Evolutionary conservation across 2,329 filamentous ascomycete genomes (phyloP), one percentile per base, ranked within the genome.

Genomic region (Myriosclerotinia curreyana): DNA sequence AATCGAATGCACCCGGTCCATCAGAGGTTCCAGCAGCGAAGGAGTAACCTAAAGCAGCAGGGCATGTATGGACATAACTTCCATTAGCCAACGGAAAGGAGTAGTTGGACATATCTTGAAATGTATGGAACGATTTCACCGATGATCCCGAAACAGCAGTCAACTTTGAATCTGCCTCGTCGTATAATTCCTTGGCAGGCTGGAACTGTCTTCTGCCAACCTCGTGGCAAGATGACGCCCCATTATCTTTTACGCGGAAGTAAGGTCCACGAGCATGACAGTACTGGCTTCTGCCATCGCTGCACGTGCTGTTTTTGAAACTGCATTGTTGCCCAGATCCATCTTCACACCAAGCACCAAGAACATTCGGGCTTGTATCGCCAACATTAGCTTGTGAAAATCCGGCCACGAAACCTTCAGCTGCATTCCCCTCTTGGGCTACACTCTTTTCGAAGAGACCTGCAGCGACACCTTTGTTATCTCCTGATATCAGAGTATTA

Each of bases 381-480:
- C 92, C 94, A 25, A 96, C 92, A 69, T 89, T 96, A 14, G 93
- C 86, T 75, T 97, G 94, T 0, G 91, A 95, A 75, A 97, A 98
- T 5, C 92, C 94, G 3, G 93, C 92, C 1, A 97, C 90, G 70
- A 96, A 96, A 12, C 82, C 83, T 2, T 85, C 79, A 0, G 84
- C 82, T 42, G 86, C 86, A 22, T 78, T 80, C 1, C 79, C 73
- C 22, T 85, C 80, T n/a, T 75, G 76, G 2, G 78, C 74, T 56
- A 89, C 81, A 60, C 84, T 86, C 69, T 89, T 83, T 74, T 98
- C 94, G 61, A 97, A 88, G 15, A 96, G 79, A 73, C 89, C 89
- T 0, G 93, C 90, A 2, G 94, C 93, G 8, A 96, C 91, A 15
- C 94, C 94, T 78, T 98, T 98, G 79, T 98, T 98, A 76, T 98